Percentiles rank a stretch among this genome's conserved stretches.
Conservation (phyloP, 2,329 filamentous ascomycete genomes). For the Emergomyces orientalis region DNA sequence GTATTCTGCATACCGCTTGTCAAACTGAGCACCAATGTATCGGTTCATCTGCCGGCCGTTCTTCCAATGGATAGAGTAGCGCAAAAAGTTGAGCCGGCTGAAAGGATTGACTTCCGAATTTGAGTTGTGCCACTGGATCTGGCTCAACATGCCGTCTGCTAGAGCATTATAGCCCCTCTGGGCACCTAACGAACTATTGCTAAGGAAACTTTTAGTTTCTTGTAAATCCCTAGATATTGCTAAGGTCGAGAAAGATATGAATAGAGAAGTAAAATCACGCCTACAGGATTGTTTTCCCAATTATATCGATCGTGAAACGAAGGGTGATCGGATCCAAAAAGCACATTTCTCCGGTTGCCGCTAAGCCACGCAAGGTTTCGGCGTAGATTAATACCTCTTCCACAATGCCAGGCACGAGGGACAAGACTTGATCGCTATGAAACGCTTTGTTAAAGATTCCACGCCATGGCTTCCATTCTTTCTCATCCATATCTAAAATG, state of each 20-base stretch:
- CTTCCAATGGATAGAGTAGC: neutral
- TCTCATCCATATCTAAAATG: conserved; percentile 30
- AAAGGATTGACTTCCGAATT: neutral
- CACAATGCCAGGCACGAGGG: conserved; percentile 25
- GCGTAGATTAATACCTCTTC: conserved; percentile 28
- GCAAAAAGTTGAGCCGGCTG: neutral
- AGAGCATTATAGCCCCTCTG: neutral
- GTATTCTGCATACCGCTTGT: neutral
- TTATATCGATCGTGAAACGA: conserved; percentile 29
- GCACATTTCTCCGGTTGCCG: conserved; percentile 29
- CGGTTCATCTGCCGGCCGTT: neutral
- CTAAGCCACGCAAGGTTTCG: conserved; percentile 27
- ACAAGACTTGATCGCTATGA: conserved; percentile 22
- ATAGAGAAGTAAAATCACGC: neutral
- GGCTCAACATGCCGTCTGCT: neutral
- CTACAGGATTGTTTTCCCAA: conserved; percentile 3
- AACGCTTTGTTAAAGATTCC: conserved; percentile 34
- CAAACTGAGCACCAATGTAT: neutral
- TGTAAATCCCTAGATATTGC: neutral
- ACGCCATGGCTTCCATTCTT: conserved; percentile 38
- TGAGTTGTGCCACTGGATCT: neutral
- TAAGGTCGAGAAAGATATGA: neutral
- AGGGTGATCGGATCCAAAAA: conserved; percentile 32
- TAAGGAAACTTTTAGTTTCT: neutral
- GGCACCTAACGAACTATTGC: neutral